Evolutionary conservation across 345 rosid species (phyloP), one percentile per base, ranked within the genome.

Genomic region (Hypericum androsaemum): DNA sequence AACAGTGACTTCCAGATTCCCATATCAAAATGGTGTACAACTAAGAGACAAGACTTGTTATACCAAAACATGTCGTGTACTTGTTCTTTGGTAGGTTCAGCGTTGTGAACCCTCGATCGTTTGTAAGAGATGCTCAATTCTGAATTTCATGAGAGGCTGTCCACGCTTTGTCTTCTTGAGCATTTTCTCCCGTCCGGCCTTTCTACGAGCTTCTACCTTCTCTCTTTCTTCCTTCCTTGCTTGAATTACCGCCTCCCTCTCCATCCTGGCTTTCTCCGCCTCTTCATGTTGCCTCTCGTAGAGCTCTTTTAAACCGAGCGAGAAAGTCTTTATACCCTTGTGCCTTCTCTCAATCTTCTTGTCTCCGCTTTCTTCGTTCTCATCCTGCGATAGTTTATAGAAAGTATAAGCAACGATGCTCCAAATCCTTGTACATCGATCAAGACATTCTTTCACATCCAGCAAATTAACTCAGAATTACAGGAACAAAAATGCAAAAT

Each of bases 111-210:
- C 73, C 66, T 81, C 82, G 58, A 92, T 69, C 3, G 79, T 63
- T 68, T 81, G 88, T 70, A 85, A 70, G 67, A 88, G 88, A 66
- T 78, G 79, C 70, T 92, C 86, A 6, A 88, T 85, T 71, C 88
- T 74, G 64, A 88, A 85, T 70, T 92, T 85, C 95, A 88, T 88
- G 1, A 88, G 77, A 37, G 94, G 97, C 53, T 88, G 98, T 54
- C 98, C 98, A 17, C 63, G 68, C 41, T 70, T 58, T 9, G 97
- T 85, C 77, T 57, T 88, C 70, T 73, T 85, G 66, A 81, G 69
- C 95, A 88, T 85, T 61, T 78, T 80, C 58, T 53, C 81, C 55
- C 73, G 83, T 15, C 71, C 71, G 36, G 63, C 70, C 43, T 83
- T 92, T 76, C 97, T 80, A 40, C 68, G 69, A 7, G 95, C 75